These are phyloP conservation scores for Arctium minus DNA, from an alignment of 129 eudicot species.

Conservation along the genomic window DNA sequence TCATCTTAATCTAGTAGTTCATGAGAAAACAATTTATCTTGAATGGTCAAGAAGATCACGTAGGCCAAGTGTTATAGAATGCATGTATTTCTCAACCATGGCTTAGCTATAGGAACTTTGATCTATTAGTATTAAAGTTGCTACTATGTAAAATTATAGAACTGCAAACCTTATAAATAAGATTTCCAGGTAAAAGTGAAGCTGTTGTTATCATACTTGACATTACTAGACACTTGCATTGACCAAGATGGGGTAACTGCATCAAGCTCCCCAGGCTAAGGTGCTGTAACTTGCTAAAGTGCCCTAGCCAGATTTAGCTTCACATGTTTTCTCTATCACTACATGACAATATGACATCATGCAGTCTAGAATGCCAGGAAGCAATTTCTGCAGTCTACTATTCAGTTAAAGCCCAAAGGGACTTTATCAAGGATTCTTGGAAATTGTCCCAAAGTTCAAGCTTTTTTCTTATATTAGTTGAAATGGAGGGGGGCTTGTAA, in stretches of 20 bases:
- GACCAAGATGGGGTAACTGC: background rate
- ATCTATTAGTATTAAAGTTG: background rate
- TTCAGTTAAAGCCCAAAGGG: background rate
- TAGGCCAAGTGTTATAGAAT: background rate
- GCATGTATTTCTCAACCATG: background rate
- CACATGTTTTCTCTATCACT: background rate
- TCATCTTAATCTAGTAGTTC: background rate
- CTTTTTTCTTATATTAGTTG: background rate
- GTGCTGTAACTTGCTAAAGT: background rate
- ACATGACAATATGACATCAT: background rate
- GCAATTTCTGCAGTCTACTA: background rate
- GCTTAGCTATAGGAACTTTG: background rate
- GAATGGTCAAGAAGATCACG: background rate
- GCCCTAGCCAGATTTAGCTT: background rate
- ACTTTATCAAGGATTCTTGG: background rate
- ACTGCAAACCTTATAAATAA: too few species aligned
- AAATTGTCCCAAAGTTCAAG: background rate
- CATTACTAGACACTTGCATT: background rate
- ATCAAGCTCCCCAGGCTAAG: background rate
- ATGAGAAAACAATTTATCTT: background rate
- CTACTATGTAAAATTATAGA: too few species aligned
- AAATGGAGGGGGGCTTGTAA: background rate
- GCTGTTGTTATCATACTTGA: background rate
- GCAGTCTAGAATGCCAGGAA: background rate
- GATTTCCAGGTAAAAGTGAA: too few species aligned